Percentiles rank a stretch among this genome's conserved stretches.
Conservation (phyloP, 495 filamentous ascomycete species). For the Achaetomiella virescens region DNA sequence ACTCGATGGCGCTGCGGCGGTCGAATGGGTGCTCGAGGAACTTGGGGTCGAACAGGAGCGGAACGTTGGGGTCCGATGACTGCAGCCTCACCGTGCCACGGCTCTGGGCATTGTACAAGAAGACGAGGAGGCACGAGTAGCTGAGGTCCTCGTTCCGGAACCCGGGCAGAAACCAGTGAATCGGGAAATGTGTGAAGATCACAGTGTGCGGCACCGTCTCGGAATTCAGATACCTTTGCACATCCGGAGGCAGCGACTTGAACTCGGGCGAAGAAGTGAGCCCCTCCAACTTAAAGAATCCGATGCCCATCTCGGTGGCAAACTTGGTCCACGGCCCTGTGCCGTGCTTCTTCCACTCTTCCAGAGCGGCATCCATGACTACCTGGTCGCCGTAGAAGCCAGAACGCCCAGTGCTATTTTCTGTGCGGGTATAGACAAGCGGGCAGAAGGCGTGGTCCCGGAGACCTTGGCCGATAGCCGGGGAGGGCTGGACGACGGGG, state of each 20-base stretch:
- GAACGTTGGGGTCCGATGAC: slow-evolving; percentile 48
- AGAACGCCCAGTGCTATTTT: slow-evolving; percentile 23
- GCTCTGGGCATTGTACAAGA: slow-evolving; percentile 31
- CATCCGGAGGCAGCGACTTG: slow-evolving; percentile 33
- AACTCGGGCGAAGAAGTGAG: slow-evolving; percentile 39
- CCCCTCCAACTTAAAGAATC: slow-evolving; percentile 46
- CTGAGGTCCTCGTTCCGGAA: slow-evolving; percentile 25
- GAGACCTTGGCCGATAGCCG: slow-evolving; percentile 50
- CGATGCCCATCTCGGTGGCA: slow-evolving; percentile 39
- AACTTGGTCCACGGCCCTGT: slow-evolving; percentile 42
- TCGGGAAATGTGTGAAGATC: slow-evolving; percentile 33
- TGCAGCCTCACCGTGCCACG: slow-evolving; percentile 49
- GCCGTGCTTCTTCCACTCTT: slow-evolving; percentile 43
- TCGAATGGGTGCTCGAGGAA: slow-evolving; percentile 55
- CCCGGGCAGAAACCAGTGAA: slow-evolving; percentile 40
- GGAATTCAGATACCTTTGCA: slow-evolving; percentile 35
- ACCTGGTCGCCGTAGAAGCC: slow-evolving; percentile 28
- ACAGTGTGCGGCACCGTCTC: slow-evolving; percentile 43
- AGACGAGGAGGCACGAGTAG: slow-evolving; percentile 29
- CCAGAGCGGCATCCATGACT: slow-evolving; percentile 37
- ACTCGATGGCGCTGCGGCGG: slow-evolving; percentile 47
- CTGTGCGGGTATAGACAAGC: slow-evolving; percentile 25
- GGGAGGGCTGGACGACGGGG: slow-evolving; percentile 41
- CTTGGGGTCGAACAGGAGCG: slow-evolving; percentile 52
- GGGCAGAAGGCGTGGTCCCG: slow-evolving; percentile 45